Conservation (phyloP, 345 rosid species). For the Salix caprea region DNA sequence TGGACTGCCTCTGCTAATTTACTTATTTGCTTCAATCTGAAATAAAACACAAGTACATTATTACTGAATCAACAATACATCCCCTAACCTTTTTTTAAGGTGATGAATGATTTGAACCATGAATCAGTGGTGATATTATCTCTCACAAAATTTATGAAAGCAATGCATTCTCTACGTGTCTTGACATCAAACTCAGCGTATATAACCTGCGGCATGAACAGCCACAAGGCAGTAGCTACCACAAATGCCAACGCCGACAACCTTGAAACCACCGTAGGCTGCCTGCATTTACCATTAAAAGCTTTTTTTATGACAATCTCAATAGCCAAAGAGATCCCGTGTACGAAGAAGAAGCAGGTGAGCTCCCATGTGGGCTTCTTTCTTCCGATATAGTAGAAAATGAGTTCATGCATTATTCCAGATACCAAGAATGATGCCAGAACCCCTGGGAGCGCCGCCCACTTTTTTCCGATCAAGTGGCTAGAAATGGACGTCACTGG, state of each 20-base stretch:
- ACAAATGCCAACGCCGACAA: constrained; percentile 10
- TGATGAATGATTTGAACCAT: background rate
- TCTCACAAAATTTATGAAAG: background rate
- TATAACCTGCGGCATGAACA: constrained; percentile 22
- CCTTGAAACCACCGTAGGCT: constrained; percentile 12
- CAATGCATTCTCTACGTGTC: background rate
- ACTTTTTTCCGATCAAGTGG: constrained; percentile 12
- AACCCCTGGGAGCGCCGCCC: constrained; percentile 29
- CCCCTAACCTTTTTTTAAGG: too few species aligned
- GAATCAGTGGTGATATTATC: background rate
- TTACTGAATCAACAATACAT: too few species aligned
- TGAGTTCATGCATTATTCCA: constrained; percentile 27
- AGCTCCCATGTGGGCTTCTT: constrained; percentile 29
- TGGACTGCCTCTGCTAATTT: too few species aligned
- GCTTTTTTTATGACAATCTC: constrained; percentile 24
- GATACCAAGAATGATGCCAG: constrained; percentile 26
- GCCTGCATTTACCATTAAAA: background rate
- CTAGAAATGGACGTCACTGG: constrained; percentile 15
- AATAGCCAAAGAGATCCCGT: constrained; percentile 22
- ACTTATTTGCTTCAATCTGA: too few species aligned
- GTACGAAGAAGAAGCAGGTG: constrained; percentile 28
- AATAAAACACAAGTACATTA: too few species aligned
- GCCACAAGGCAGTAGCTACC: constrained; percentile 19
- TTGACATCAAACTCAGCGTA: background rate
- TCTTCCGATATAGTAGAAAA: constrained; percentile 33